These are phyloP conservation scores for Fragilaria crotonensis DNA, from an alignment of 108 stramenopile genomes.

Conservation along the genomic window DNA sequence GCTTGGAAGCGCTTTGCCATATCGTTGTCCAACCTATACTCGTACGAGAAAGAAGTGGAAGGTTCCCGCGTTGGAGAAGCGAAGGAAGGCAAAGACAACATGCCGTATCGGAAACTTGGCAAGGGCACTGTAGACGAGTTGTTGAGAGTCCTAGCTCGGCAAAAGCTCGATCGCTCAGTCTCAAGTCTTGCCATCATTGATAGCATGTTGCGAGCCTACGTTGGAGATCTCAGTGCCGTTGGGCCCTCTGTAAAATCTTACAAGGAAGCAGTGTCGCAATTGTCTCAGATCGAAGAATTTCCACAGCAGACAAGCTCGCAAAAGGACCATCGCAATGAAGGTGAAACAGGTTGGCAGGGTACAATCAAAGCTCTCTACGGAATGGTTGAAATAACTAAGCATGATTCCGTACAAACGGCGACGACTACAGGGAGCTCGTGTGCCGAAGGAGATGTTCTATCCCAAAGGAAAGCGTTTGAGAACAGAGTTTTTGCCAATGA, in stretches of 20 bases:
- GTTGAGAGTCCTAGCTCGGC: conserved; percentile 46
- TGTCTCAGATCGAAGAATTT: conserved; percentile 22
- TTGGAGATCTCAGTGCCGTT: conserved; percentile 66
- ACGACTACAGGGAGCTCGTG: not conserved
- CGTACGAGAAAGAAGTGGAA: conserved; percentile 76
- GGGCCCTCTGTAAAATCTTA: conserved; percentile 61
- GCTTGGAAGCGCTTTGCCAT: conserved; percentile 73
- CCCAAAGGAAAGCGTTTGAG: conserved; percentile 18
- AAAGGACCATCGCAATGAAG: conserved; percentile 2
- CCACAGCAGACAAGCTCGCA: conserved; percentile 1
- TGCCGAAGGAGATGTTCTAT: conserved; percentile 2
- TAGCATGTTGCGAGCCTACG: conserved; percentile 55
- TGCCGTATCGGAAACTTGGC: conserved; percentile 62
- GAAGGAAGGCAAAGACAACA: conserved; percentile 34
- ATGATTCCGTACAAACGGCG: not conserved
- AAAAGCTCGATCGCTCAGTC: conserved; percentile 56
- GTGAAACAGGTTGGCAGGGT: conserved; percentile 8
- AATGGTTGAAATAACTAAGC: conserved; percentile 16
- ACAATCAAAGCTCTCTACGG: conserved; percentile 9
- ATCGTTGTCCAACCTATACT: conserved; percentile 61
- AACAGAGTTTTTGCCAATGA: conserved; percentile 45
- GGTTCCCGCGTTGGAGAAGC: conserved; percentile 41
- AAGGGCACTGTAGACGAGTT: conserved; percentile 59
- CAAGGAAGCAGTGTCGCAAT: conserved; percentile 36
- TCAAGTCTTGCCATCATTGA: conserved; percentile 37